Conservation (phyloP, 176 grass and related monocot genomes). For the Aegilops tauschii region DNA sequence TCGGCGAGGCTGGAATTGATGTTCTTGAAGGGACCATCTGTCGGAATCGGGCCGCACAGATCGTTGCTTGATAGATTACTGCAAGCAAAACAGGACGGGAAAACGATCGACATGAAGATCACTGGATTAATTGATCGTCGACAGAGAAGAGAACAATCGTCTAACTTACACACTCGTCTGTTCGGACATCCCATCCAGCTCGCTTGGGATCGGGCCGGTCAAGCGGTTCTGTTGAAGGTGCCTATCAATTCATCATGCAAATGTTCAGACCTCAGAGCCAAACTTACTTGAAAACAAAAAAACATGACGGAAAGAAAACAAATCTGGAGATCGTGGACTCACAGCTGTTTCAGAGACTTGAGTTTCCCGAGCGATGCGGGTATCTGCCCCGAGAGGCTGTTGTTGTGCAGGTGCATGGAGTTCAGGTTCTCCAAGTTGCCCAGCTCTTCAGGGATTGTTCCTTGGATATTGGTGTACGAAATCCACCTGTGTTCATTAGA, state of each 20-base stretch:
- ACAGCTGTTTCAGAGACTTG: slow-evolving; percentile 55
- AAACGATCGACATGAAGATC: neutral
- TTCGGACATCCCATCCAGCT: neutral
- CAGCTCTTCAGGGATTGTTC: slow-evolving; percentile 60
- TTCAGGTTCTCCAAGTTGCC: slow-evolving; percentile 54
- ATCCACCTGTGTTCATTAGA: slow-evolving; percentile 44
- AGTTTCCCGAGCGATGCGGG: slow-evolving; percentile 57
- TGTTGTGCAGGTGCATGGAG: slow-evolving; percentile 59
- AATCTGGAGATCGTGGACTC: neutral
- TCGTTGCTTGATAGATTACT: neutral
- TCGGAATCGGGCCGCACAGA: neutral
- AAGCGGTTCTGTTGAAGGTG: neutral
- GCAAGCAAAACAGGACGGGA: neutral
- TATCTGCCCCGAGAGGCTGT: slow-evolving; percentile 62
- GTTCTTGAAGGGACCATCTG: neutral
- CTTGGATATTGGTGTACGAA: slow-evolving; percentile 52
- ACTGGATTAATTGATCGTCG: neutral
- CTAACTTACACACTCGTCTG: neutral
- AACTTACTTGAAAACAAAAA: neutral
- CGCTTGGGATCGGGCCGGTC: neutral
- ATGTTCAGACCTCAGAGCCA: neutral
- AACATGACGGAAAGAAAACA: neutral
- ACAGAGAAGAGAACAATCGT: neutral
- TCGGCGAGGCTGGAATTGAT: neutral
- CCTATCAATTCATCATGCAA: neutral